phyloP scores from a whole-genome alignment of 2,329 filamentous ascomycete genomes.

The Sphaerulina musiva region DNA sequence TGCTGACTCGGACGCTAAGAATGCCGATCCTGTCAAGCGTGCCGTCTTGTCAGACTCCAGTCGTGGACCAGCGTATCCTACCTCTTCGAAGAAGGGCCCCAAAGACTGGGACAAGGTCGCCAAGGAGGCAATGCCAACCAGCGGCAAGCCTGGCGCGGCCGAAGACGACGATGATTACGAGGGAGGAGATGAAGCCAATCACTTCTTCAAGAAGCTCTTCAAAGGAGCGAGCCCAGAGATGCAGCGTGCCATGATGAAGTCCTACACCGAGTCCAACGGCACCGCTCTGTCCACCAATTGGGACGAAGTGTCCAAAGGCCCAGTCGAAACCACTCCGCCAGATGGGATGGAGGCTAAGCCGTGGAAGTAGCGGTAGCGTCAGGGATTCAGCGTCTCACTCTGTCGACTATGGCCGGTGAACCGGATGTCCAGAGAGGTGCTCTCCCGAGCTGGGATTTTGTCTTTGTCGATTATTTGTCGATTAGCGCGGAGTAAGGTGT shows the following conservation, averaged over 20 bases:
- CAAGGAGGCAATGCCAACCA: conserved; percentile 33
- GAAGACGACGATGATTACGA: conserved; percentile 48
- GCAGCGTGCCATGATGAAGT: conserved; percentile 94
- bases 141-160: conserved; percentile 12
- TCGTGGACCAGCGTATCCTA: conserved; percentile 64
- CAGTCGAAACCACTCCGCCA: conserved; percentile 65
- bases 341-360: conserved; percentile 72
- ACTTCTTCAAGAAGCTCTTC: conserved; percentile 89
- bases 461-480: too few species aligned
- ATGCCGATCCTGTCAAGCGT: conserved; percentile 10
- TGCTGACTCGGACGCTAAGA: not conserved
- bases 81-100: conserved; percentile 72
- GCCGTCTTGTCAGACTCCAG: conserved; percentile 19
- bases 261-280: conserved; percentile 86
- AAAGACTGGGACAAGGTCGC: conserved; percentile 89
- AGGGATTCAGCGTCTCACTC: too few species aligned
- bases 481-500: not conserved
- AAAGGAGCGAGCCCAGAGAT: conserved; percentile 69
- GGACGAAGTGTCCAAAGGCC: conserved; percentile 67
- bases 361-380: conserved; percentile 43
- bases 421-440: not conserved
- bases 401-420: not conserved
- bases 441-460: not conserved
- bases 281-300: conserved; percentile 90
- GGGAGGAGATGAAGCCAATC: conserved; percentile 59